Evolutionary conservation across 257 asterid genomes (phyloP), one percentile per base, ranked within the genome.

Genomic region (Przewalskia tangutica): DNA sequence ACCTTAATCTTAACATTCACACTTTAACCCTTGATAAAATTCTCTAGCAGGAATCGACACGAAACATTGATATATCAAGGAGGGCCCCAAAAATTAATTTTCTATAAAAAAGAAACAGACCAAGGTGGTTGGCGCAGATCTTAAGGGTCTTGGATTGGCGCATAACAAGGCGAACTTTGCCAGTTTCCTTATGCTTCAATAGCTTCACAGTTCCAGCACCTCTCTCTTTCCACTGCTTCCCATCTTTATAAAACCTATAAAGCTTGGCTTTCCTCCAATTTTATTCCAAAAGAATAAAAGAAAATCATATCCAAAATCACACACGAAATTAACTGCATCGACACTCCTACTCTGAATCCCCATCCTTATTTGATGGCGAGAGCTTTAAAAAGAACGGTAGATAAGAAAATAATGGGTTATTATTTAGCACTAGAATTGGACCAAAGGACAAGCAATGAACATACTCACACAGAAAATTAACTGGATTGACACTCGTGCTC

Each of bases 211-310:
- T 80, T 12, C 91, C 91, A 36, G 82, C 85, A 16, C 91, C 91
- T 85, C 91, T 89, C 88, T 89, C 91, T 58, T 89, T 89, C 91
- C 91, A 89, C 44, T 89, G 91, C 79, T 85, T 86, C 50, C 89
- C 90, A 1, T 86, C 90, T 63, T 89, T 89, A 81, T 89, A 90
- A 27, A 85, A 89, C 63, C 91, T 87, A 80, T 89, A 89, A 58
- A 89, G 90, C 85, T 89, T 89, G 34, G 91, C 71, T 81, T 87
- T 89, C 63, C 91, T 88, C 58, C 56, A 42, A n/a, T 68, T 66
- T 68, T 40, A 4, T 68, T 27, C 13, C 18, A 14, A 14, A 54
- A 51, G 56, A 51, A 7, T 13, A 54, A 14, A 68, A 68, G 77
- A 68, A 68, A 42, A 42, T 68, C 56, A 68, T 18, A 9, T 68